Conservation (phyloP, 176 grass and related monocot genomes). For the Carex littledalei region DNA sequence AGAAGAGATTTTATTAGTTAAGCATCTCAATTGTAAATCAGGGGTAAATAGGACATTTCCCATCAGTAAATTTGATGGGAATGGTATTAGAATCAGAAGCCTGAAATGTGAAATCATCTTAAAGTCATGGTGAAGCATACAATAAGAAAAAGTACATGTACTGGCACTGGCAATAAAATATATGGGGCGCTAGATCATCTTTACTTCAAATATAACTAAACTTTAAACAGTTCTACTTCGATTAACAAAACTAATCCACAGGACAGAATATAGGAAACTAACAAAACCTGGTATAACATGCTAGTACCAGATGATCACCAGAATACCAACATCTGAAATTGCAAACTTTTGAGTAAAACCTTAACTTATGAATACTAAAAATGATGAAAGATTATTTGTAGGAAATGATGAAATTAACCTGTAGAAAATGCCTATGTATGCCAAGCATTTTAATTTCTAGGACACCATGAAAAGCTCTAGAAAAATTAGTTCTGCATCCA, state of each 20-base stretch:
- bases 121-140: neutral
- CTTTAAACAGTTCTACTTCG: neutral
- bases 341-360: neutral
- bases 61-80: neutral
- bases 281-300: neutral
- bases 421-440: constrained; percentile 9
- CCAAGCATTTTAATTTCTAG: constrained; percentile 1
- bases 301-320: neutral
- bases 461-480: neutral
- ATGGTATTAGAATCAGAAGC: neutral
- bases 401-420: constrained; percentile 1
- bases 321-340: neutral
- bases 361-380: neutral
- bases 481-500: neutral
- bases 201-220: neutral
- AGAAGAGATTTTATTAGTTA: neutral
- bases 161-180: neutral
- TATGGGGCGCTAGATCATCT: neutral
- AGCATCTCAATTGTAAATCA: neutral
- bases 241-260: neutral
- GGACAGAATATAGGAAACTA: neutral
- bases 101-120: neutral
- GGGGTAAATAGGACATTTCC: neutral
- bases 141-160: neutral
- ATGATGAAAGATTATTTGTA: neutral